phyloP scores from a whole-genome alignment of 441 rosid species.

The Brassica hybrid region DNA sequence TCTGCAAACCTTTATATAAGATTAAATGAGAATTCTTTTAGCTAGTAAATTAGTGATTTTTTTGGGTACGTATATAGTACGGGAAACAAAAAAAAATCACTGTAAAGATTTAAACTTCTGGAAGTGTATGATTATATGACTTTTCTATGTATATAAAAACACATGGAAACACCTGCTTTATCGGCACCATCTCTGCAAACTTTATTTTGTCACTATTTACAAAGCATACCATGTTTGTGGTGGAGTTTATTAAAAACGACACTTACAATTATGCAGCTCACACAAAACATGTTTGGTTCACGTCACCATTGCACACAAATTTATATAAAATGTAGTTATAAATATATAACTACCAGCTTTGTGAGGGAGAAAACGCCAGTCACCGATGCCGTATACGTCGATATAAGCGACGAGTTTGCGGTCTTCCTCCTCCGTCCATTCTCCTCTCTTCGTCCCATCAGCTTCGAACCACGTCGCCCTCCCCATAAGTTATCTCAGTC shows the following conservation, averaged over 20 bases:
- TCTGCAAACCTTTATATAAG: slow-evolving; percentile 1
- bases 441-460: slow-evolving; percentile 56
- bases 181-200: slow-evolving; percentile 3
- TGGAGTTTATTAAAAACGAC: not conserved
- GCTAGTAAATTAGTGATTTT: not conserved
- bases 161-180: not conserved
- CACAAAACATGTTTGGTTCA: not conserved
- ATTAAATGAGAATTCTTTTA: not conserved
- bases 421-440: slow-evolving; percentile 53
- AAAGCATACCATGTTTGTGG: not conserved
- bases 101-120: not conserved
- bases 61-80: not conserved
- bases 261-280: slow-evolving; percentile 4
- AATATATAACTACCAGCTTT: slow-evolving; percentile 46
- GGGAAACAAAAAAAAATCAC: not conserved
- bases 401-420: slow-evolving; percentile 53
- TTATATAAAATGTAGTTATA: not conserved
- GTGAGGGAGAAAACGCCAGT: slow-evolving; percentile 55
- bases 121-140: not conserved
- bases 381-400: slow-evolving; percentile 50
- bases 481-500: slow-evolving; percentile 43
- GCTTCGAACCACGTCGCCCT: slow-evolving; percentile 49
- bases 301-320: not conserved
- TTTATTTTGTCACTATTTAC: not conserved
- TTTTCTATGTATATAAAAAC: no score